Evolutionary conservation across 257 asterid species (phyloP).

Genomic region (Capsicum baccatum): DNA sequence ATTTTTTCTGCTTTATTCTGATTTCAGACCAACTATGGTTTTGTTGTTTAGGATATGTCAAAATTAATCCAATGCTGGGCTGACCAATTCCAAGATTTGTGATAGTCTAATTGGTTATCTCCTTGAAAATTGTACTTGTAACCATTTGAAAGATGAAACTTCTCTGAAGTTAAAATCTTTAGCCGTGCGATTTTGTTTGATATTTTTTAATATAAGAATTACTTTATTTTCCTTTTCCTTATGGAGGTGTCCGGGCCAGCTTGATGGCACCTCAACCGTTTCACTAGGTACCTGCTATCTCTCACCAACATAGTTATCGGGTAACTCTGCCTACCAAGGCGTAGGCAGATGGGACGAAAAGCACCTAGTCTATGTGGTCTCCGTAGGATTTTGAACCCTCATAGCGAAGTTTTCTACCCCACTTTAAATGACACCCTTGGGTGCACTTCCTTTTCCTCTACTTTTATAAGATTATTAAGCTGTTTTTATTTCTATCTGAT

Average conservation of each 20-base stretch:
- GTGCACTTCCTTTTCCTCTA: not conserved
- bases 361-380: not conserved
- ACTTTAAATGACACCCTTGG: not conserved
- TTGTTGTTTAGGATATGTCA: not conserved
- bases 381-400: not conserved
- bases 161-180: not conserved
- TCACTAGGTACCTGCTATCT: not conserved
- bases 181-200: not conserved
- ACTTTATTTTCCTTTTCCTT: not conserved
- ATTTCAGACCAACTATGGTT: not conserved
- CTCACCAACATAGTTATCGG: not conserved
- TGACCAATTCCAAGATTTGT: not conserved
- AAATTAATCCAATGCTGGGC: not conserved
- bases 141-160: not conserved
- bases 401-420: not conserved
- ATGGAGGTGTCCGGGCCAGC: not conserved
- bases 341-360: not conserved
- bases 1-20: constrained; percentile 6
- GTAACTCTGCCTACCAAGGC: not conserved
- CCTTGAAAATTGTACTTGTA: not conserved
- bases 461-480: not conserved
- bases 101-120: not conserved
- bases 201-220: not conserved
- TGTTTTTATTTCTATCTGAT: not conserved
- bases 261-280: not conserved